Evolutionary conservation across 1,139 yeast species (phyloP).

Genomic region (Arxiozyma heterogenica): DNA sequence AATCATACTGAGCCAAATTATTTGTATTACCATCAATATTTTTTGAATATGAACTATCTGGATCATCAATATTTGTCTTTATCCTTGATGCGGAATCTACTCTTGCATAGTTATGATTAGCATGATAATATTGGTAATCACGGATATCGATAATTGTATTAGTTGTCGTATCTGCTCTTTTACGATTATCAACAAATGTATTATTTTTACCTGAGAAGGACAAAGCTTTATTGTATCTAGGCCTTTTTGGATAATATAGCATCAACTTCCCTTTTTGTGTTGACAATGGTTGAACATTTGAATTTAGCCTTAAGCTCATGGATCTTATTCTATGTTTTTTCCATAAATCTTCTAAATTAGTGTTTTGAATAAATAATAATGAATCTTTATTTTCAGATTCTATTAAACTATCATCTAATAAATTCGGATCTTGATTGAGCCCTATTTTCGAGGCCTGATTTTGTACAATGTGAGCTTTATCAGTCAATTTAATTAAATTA

Average conservation of each 20-base stretch:
- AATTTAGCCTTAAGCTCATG: conserved; percentile 5
- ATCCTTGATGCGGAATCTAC: background rate
- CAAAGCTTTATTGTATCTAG: background rate
- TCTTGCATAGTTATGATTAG: background rate
- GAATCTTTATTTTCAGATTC: conserved; percentile 16
- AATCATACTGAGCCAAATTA: background rate
- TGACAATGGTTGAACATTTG: background rate
- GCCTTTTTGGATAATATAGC: background rate
- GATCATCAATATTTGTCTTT: background rate
- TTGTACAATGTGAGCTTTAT: background rate
- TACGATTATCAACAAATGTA: background rate
- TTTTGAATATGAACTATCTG: background rate
- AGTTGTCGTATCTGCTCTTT: conserved; percentile 2
- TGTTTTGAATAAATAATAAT: conserved; percentile 8
- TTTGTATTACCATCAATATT: background rate
- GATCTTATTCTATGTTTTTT: conserved; percentile 6
- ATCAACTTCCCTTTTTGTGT: background rate
- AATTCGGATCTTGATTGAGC: conserved; percentile 3
- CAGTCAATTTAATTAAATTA: conserved; percentile 11
- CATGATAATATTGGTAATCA: background rate
- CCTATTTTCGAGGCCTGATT: background rate
- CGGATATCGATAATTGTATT: background rate
- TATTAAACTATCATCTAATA: conserved; percentile 15
- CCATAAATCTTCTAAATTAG: background rate
- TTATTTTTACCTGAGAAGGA: background rate